Evolutionary conservation across 306 rosid species (phyloP).

Genomic region (cucumber (Cucumis sativus)): DNA sequence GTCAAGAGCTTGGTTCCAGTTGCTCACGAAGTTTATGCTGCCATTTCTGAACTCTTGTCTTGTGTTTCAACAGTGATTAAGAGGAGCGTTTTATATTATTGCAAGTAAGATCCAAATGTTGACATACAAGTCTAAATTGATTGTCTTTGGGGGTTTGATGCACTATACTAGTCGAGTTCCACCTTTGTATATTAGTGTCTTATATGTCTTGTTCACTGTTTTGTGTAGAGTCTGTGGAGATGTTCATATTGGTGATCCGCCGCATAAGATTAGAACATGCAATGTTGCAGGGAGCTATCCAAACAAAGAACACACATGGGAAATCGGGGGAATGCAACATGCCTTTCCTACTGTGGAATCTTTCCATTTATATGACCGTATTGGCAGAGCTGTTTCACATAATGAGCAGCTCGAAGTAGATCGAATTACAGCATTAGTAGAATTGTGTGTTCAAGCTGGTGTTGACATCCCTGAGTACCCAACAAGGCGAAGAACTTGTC

Average conservation of each 20-base stretch:
- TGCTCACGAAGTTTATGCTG: constrained; percentile 43
- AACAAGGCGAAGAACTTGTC: constrained; percentile 53
- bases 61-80: constrained; percentile 35
- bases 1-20: constrained; percentile 38
- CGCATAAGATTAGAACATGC: constrained; percentile 60
- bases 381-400: constrained; percentile 64
- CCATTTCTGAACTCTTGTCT: constrained; percentile 33
- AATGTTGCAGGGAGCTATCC: constrained; percentile 42
- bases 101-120: constrained; percentile 30
- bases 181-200: not conserved
- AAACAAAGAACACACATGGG: constrained; percentile 58
- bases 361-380: constrained; percentile 53
- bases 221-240: constrained; percentile 46
- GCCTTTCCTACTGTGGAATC: constrained; percentile 46
- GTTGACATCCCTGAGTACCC: constrained; percentile 46
- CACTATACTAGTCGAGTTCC: not conserved
- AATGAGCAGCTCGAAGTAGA: constrained; percentile 53
- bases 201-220: constrained; percentile 6
- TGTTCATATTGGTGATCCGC: constrained; percentile 58
- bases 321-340: constrained; percentile 41
- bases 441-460: constrained; percentile 63
- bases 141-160: not conserved
- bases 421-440: constrained; percentile 55
- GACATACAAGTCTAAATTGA: not conserved
- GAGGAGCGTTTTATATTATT: constrained; percentile 23